A percentile compares a stretch with the other conserved stretches of the same genome.
These are phyloP conservation scores for Aspergillus indologenus DNA, from an alignment of 495 filamentous ascomycete genomes.

Conservation along the genomic window DNA sequence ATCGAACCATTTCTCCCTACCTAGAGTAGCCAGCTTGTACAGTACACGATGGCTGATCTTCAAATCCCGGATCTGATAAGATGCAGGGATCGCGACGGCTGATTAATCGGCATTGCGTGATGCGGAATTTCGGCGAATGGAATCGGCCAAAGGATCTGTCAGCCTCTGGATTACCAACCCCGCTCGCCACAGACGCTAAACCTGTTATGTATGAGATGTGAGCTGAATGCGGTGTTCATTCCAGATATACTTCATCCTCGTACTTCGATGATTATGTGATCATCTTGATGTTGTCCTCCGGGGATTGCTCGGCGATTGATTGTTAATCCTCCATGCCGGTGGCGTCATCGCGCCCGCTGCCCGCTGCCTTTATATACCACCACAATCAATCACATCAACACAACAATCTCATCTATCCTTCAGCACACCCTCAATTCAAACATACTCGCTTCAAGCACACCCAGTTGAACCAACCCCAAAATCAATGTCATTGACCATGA, in stretches of 20 bases:
- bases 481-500: background rate
- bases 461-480: no score
- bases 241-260: background rate
- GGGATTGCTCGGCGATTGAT: background rate
- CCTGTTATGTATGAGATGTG: no score
- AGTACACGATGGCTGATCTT: no score
- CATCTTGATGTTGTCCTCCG: background rate
- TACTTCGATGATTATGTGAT: background rate
- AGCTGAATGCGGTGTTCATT: no score
- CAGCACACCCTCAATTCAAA: no score
- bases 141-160: no score
- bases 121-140: background rate
- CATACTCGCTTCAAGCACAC: no score
- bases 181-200: no score
- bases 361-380: background rate
- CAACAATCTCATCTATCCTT: background rate
- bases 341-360: background rate
- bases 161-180: no score
- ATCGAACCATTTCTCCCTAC: no score
- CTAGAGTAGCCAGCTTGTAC: no score
- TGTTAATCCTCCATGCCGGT: background rate
- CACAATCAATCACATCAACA: background rate
- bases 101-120: background rate
- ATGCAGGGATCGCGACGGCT: background rate
- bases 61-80: no score